phyloP scores from a whole-genome alignment of 768 basidiomycete species.

The Agaricus bisporus region DNA sequence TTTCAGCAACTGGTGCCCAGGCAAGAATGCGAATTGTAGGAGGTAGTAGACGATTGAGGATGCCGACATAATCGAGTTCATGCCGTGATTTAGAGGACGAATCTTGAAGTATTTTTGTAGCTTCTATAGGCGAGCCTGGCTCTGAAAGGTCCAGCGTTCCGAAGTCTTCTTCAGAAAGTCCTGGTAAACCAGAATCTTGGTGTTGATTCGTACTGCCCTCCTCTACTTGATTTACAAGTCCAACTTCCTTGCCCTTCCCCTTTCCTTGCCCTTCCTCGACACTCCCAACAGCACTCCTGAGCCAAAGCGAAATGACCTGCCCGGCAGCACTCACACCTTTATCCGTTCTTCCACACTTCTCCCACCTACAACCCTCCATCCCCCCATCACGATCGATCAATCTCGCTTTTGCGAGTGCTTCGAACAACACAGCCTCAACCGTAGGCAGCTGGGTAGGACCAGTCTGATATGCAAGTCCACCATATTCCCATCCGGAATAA shows the following conservation, averaged over 20 bases:
- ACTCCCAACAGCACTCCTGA: slow-evolving; percentile 60
- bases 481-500: slow-evolving; percentile 90
- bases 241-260: background rate
- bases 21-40: slow-evolving; percentile 85
- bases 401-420: slow-evolving; percentile 69
- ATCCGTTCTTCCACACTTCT: slow-evolving; percentile 84
- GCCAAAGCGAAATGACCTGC: slow-evolving; percentile 90
- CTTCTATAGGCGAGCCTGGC: background rate
- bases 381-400: slow-evolving; percentile 72
- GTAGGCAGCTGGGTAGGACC: slow-evolving; percentile 73
- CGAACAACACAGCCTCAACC: slow-evolving; percentile 77
- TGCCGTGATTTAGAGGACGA: slow-evolving; percentile 18
- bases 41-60: slow-evolving; percentile 86
- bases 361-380: slow-evolving; percentile 74
- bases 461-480: slow-evolving; percentile 81
- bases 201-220: too few relatives aligned
- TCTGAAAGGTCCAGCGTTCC: slow-evolving; percentile 27
- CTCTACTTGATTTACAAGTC: background rate
- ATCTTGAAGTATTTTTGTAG: slow-evolving; percentile 7
- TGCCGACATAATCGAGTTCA: slow-evolving; percentile 71
- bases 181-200: slow-evolving; percentile 12
- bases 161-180: slow-evolving; percentile 31
- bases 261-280: slow-evolving; percentile 14
- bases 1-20: slow-evolving; percentile 81
- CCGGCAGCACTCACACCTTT: slow-evolving; percentile 91